Evolutionary conservation across 257 asterid genomes (phyloP).

Genomic region (Apocynum venetum): DNA sequence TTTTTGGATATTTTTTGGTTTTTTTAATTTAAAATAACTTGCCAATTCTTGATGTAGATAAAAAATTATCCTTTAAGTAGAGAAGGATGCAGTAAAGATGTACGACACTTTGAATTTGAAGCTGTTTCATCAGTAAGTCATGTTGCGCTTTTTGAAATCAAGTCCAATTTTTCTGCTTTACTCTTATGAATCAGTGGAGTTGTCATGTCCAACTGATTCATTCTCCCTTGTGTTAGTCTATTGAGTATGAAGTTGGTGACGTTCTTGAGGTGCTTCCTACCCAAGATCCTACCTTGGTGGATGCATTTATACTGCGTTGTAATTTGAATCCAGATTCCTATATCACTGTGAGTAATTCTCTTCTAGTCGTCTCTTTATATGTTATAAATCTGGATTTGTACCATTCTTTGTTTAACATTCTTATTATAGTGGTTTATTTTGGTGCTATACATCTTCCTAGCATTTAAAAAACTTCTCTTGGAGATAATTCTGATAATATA

Average conservation of each 20-base stretch:
- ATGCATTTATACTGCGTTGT: constrained; percentile 77
- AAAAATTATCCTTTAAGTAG: constrained; percentile 48
- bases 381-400: neutral
- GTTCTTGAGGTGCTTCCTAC: constrained; percentile 87
- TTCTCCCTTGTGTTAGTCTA: constrained; percentile 38
- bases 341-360: constrained; percentile 61
- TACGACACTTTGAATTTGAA: constrained; percentile 82
- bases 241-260: constrained; percentile 87
- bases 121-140: constrained; percentile 88
- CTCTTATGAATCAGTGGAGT: neutral
- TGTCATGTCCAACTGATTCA: neutral
- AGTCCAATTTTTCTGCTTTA: constrained; percentile 10
- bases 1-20: neutral
- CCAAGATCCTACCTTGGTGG: constrained; percentile 69
- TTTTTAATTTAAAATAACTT: neutral
- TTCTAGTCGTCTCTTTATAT: neutral
- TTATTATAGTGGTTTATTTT: neutral
- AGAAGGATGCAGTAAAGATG: constrained; percentile 67
- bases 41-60: constrained; percentile 34
- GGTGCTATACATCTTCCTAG: neutral
- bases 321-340: constrained; percentile 74
- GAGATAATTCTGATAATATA: neutral
- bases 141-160: constrained; percentile 18
- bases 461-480: neutral
- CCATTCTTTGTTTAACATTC: neutral